Base-by-base conservation (phyloP, 192 early-diverging fungal genomes). In the Podila epigama region DNA sequence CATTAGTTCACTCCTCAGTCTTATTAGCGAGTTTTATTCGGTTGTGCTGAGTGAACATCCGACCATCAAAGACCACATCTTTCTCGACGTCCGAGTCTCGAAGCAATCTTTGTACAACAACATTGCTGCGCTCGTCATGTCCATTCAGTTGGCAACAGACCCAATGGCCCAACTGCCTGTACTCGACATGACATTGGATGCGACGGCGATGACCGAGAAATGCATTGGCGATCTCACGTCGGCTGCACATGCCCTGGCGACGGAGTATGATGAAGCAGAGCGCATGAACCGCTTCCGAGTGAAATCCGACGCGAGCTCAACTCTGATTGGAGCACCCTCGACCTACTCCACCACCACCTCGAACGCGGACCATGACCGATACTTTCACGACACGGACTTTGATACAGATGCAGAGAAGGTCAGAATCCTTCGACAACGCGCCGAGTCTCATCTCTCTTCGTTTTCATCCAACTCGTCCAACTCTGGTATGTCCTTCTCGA, bases 71-170 rank as follows among this genome's bases (percentile, higher is more conserved):
- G 73, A 77, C 20, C 81, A 66, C 34, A 63, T 77, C 51, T 64
- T 83, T 34, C 56, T 79, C 55, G 81, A 92, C 29, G 88, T 93
- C 61, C 86, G 88, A 35, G 80, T 88, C 37, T 84, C 87, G 25
- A 88, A 87, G 57, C 84, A 89, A 52, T 68, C 84, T 1, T 75
- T 93, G 34, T 91, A 88, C 82, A 89, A 92, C 69, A 85, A 83
- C 41, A 77, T 92, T 11, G 83, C 90, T 0, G 84, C 81, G 8
- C 70, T 93, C 15, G 85, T 90, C 31, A 90, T 89, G 51, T 71
- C 79, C 9, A 71, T 88, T 15, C 81, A 85, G 27, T 69, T 85
- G 4, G 83, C 85, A 3, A 84, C 88, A 15, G 87, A 89, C 42
- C 82, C 82, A 3, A 86, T 85, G 61, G 87, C 88, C 0, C 83